Conservation (phyloP, 2,329 filamentous ascomycete species). For the Penicillium crustosum region DNA sequence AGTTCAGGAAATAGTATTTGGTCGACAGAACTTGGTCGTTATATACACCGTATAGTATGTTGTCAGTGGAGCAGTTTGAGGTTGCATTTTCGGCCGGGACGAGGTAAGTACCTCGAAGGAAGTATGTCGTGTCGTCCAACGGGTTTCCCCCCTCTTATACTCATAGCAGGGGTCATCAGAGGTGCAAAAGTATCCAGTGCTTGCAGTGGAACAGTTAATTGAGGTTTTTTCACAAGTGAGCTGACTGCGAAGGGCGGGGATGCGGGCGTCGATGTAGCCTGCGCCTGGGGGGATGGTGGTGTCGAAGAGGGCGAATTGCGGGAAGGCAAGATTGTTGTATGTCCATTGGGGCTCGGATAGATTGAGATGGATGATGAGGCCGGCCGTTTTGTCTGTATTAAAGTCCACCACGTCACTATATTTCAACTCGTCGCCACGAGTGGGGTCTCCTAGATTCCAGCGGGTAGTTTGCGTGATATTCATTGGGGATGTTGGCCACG, state of each 20-base stretch:
- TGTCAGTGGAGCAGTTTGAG: not conserved
- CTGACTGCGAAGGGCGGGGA: not conserved
- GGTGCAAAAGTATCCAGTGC: not conserved
- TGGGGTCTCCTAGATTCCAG: conserved; percentile 7
- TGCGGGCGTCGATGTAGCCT: not conserved
- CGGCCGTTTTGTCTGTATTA: not conserved
- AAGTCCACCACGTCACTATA: not conserved
- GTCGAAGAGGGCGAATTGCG: conserved; percentile 1
- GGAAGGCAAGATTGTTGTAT: conserved; percentile 31
- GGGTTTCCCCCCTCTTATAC: not conserved
- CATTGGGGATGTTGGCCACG: not conserved
- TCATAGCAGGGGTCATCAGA: not conserved
- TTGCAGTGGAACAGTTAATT: not conserved
- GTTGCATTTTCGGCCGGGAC: not conserved
- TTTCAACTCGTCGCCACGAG: not conserved
- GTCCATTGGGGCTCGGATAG: conserved; percentile 36
- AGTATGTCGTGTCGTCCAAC: not conserved
- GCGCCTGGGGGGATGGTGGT: too few species aligned
- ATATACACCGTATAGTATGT: not conserved
- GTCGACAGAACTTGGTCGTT: not conserved
- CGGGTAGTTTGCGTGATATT: not conserved
- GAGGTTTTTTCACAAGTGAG: not conserved
- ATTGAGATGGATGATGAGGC: conserved; percentile 27
- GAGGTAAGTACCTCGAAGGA: not conserved
- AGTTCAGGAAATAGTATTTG: not conserved